Base-by-base conservation (phyloP, 2,329 filamentous ascomycete genomes). In the Phyllachora maydis region DNA sequence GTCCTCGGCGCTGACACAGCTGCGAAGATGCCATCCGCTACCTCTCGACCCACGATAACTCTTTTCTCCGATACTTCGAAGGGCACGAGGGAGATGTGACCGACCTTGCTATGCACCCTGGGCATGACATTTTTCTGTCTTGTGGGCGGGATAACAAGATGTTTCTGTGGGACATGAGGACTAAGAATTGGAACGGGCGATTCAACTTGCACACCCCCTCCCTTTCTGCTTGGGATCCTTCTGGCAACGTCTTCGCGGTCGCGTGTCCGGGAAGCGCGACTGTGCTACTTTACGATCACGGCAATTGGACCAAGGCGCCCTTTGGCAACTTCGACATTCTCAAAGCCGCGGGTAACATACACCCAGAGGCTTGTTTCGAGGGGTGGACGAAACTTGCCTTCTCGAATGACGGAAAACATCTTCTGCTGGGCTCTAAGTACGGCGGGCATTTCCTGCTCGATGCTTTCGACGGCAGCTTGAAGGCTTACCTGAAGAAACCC, bases 341-440 rank as follows among this genome's bases (percentile, higher is more conserved):
- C 13, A 65, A 72, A 26, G 49, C 56, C 23, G 52, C 54, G 21
- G 41, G 51, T 39, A 29, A 49, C 39, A 37, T 55, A 23, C 53
- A 64, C 32, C 46, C 56, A 5, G 62, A 71, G 22, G 68, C 75
- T 24, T 48, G 61, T 2, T 53, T 65, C 30, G 61, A 60, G 24
- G 72, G 72, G 8, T 98, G 88, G 88, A 88, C 78, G 2, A 82
- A 76, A 35, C 59, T 98, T 19, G 82, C 92, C 38, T 95, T 98
- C 43, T 88, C 79, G 28, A 98, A 98, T 38, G 88, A 98, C 39
- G 88, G 88, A 11, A 91, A 91, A 40, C 67, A 67, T 29, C 50
- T 98, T 22, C 59, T 98, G 4, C 47, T 98, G 11, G 78, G 77
- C 9, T 95, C 85, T 3, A 78, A 73, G 23, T 79, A 77, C 5